phyloP scores from a whole-genome alignment of 805 yeast genomes.

The Wickerhamomyces bovis region DNA sequence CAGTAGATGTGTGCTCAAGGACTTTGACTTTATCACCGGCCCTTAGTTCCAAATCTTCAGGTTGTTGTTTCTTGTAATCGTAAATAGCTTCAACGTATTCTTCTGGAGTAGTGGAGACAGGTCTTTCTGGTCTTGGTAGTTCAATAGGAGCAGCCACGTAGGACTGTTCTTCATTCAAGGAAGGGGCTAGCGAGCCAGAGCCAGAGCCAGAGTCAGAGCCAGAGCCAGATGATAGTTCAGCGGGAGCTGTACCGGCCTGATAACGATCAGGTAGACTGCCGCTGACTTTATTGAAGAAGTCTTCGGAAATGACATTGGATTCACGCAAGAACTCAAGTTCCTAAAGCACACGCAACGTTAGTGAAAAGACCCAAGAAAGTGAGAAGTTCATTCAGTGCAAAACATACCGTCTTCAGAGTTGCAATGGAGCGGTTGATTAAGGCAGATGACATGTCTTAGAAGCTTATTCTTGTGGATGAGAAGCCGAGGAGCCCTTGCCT shows the following conservation, averaged over 20 bases:
- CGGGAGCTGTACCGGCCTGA: slow-evolving; percentile 43
- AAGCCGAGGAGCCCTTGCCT: background rate
- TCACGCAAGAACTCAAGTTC: slow-evolving; percentile 78
- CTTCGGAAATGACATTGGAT: slow-evolving; percentile 61
- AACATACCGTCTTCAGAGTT: slow-evolving; percentile 48
- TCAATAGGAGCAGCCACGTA: slow-evolving; percentile 30
- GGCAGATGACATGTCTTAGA: slow-evolving; percentile 40
- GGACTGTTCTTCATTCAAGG: background rate
- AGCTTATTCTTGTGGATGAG: background rate
- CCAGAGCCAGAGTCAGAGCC: slow-evolving; percentile 4
- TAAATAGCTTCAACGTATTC: slow-evolving; percentile 64
- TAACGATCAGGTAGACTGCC: slow-evolving; percentile 53
- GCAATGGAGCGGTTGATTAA: slow-evolving; percentile 73
- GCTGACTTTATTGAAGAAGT: slow-evolving; percentile 44
- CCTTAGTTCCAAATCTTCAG: slow-evolving; percentile 60
- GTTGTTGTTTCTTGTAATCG: slow-evolving; percentile 67
- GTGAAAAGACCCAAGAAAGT: background rate
- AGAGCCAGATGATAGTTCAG: slow-evolving; percentile 26
- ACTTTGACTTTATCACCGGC: slow-evolving; percentile 69
- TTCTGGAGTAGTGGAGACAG: slow-evolving; percentile 12
- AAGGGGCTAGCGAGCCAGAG: slow-evolving; percentile 6
- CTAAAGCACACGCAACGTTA: slow-evolving; percentile 12
- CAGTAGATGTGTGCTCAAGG: slow-evolving; percentile 65
- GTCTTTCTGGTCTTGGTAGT: background rate
- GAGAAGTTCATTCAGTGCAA: no score